phyloP scores from a whole-genome alignment of 1,284 basidiomycete species.

The Rhodotorula glutinis region DNA sequence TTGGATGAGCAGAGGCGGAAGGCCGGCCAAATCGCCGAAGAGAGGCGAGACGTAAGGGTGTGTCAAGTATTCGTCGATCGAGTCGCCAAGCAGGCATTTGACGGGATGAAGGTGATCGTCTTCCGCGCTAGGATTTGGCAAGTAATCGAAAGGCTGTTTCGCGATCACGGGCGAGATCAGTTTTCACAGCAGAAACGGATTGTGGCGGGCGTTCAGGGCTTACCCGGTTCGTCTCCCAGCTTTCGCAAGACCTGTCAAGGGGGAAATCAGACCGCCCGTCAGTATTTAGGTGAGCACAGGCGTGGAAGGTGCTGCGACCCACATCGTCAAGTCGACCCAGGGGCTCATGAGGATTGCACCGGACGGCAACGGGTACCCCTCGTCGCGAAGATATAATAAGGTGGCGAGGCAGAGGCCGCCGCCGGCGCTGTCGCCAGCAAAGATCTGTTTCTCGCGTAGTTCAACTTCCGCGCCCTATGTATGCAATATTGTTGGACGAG shows the following conservation, averaged over 20 bases:
- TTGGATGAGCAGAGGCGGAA: slow-evolving; percentile 90
- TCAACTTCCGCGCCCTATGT: no score
- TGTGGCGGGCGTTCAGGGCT: neutral
- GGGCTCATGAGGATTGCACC: slow-evolving; percentile 84
- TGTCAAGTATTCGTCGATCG: slow-evolving; percentile 75
- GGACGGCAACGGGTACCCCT: slow-evolving; percentile 68
- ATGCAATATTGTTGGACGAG: no score
- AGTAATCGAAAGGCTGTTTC: slow-evolving; percentile 48
- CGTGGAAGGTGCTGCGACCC: slow-evolving; percentile 50
- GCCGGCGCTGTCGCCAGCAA: slow-evolving; percentile 73
- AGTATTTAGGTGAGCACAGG: neutral
- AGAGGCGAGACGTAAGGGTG: slow-evolving; percentile 95
- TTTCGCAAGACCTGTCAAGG: slow-evolving; percentile 68
- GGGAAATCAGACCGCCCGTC: slow-evolving; percentile 57
- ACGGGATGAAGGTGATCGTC: slow-evolving; percentile 87
- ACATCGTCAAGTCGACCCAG: slow-evolving; percentile 67
- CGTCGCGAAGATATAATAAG: slow-evolving; percentile 73
- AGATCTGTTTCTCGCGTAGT: no score
- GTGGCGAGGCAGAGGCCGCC: slow-evolving; percentile 82
- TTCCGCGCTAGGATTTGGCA: slow-evolving; percentile 46
- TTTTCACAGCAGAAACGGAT: no score
- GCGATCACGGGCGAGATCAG: slow-evolving; percentile 44
- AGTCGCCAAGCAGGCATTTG: slow-evolving; percentile 78
- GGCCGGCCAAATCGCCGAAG: slow-evolving; percentile 82
- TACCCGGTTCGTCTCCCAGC: slow-evolving; percentile 88